Evolutionary conservation across 2,329 filamentous ascomycete genomes (phyloP).

Genomic region (Neopestalotiopsis sp.): DNA sequence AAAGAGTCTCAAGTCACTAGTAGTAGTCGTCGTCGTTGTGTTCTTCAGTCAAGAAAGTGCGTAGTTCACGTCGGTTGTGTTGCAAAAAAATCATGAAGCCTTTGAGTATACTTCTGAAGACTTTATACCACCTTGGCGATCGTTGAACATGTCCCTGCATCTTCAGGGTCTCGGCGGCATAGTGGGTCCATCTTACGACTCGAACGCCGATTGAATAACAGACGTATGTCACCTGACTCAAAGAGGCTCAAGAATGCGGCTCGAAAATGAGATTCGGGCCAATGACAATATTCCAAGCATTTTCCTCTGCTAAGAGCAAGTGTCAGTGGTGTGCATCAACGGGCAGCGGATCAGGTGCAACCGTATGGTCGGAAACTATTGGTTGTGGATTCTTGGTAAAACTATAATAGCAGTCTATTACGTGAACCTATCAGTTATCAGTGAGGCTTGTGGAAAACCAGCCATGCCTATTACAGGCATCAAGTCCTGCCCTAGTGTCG

Average conservation of each 20-base stretch:
- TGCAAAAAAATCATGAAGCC: background rate
- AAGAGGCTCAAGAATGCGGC: slow-evolving; percentile 4
- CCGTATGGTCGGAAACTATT: background rate
- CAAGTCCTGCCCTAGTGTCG: slow-evolving; percentile 5
- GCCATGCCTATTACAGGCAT: slow-evolving; percentile 9
- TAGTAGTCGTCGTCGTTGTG: background rate
- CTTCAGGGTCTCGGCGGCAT: background rate
- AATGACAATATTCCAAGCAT: background rate
- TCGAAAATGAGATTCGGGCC: background rate
- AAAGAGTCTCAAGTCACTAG: background rate
- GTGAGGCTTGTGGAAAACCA: background rate
- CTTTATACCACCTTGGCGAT: slow-evolving; percentile 12
- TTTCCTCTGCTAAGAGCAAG: background rate
- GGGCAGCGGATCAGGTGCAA: background rate
- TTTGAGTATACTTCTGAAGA: background rate
- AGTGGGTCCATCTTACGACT: background rate
- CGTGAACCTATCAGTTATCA: slow-evolving; percentile 9
- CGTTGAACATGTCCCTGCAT: background rate
- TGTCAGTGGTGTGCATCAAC: background rate
- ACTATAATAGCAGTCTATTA: slow-evolving; percentile 7
- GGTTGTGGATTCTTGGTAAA: background rate
- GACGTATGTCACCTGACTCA: background rate
- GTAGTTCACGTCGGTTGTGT: background rate
- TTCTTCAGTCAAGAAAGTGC: background rate
- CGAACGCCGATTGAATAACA: background rate